Evolutionary conservation across 2,329 filamentous ascomycete species (phyloP), one percentile per base, ranked within the genome.

Genomic region (Arthrocladium fulminans): DNA sequence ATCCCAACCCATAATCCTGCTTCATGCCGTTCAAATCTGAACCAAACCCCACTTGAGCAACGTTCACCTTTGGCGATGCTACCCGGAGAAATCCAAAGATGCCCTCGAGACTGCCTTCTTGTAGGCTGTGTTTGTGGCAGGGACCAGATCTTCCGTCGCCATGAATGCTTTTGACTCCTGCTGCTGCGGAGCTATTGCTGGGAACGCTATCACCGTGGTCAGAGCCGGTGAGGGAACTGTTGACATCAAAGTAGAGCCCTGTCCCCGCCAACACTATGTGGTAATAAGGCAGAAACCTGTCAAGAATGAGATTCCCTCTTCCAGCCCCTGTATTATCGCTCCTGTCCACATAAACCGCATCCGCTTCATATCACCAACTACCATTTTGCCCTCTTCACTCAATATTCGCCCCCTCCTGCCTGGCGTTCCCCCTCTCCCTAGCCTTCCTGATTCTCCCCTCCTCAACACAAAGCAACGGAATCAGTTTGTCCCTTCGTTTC

Each of bases 391-490:
- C 40, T 3, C 20, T 23, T 17, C 12, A 9, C 35, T 10, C 25
- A 24, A 32, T 19, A 13, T 32, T 13, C 3, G 5, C 41, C n/a
- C 13, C 27, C 6, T 24, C 7, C 10, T 24, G 6, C 19, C 10
- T 12, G 27, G 3, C n/a, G n/a, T 6, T 25, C 23, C n/a, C 24
- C 19, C 19, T 42, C 15, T 3, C n/a, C 19, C 22, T 20, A 24
- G 19, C 27, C 25, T 19, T 29, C 41, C 17, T 24, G 12, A 44
- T 32, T 27, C 27, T 30, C 17, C 15, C 41, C 17, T 44, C 41
- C 41, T 44, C 41, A 32, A 44, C 41, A 44, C 41, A 47, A 3
- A 38, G 38, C 44, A 47, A 15, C 20, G 44, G 32, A 39, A 47
- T 47, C 34, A 47, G n/a, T 19, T 38, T 35, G 13, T 34, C 44